Conservation (phyloP, 2,329 filamentous ascomycete genomes). For the Penicillium freii region DNA sequence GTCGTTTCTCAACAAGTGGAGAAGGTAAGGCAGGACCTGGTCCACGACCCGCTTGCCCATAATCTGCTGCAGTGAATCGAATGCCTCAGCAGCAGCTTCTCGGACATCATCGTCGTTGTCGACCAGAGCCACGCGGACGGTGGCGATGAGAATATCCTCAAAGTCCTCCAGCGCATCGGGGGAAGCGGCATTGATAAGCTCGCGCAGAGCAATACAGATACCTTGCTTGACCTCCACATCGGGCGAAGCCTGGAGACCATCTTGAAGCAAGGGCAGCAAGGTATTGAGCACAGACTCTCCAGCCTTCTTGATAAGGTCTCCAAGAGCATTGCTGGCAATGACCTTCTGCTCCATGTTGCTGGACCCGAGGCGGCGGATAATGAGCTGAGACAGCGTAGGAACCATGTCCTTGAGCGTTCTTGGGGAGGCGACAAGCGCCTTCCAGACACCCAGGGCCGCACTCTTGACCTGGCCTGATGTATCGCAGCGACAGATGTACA, state of each 20-base stretch:
- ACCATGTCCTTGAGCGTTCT: conserved; percentile 92
- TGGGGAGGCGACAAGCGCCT: conserved; percentile 88
- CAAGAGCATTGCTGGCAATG: conserved; percentile 94
- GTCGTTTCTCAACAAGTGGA: conserved; percentile 83
- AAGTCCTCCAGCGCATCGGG: conserved; percentile 88
- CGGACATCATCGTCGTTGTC: conserved; percentile 86
- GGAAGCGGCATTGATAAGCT: conserved; percentile 86
- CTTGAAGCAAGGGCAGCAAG: conserved; percentile 85
- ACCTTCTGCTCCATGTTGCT: conserved; percentile 98
- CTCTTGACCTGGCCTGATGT: conserved; percentile 87
- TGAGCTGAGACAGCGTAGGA: conserved; percentile 88
- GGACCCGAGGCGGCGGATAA: conserved; percentile 90
- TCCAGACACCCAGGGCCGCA: conserved; percentile 92
- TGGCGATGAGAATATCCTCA: conserved; percentile 90
- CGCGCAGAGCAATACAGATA: conserved; percentile 92
- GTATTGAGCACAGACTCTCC: conserved; percentile 89
- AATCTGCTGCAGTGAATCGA: conserved; percentile 90
- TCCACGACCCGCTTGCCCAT: conserved; percentile 93
- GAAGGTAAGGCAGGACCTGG: conserved; percentile 87
- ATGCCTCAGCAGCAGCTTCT: conserved; percentile 94
- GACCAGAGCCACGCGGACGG: conserved; percentile 87
- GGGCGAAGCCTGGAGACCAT: conserved; percentile 80
- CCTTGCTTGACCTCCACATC: conserved; percentile 94
- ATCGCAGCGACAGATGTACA: conserved; percentile 97
- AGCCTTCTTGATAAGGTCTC: conserved; percentile 94